Conservation (phyloP, 768 basidiomycete species). For the Ephemerocybe angulata region DNA sequence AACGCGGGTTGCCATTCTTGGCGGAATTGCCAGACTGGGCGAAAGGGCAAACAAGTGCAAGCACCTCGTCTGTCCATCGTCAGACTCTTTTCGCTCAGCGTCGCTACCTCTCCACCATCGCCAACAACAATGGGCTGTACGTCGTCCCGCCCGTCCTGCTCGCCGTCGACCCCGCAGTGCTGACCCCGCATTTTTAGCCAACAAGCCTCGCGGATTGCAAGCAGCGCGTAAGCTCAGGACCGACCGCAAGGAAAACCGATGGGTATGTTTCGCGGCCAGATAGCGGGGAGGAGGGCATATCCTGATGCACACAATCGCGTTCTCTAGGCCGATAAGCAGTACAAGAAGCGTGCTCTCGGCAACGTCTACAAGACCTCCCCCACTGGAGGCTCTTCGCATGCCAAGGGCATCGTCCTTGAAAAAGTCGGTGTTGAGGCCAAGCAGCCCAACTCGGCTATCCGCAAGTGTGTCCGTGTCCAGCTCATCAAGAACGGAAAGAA, state of each 20-base stretch:
- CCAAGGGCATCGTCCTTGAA: constrained; percentile 99
- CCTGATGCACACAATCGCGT: constrained; percentile 8
- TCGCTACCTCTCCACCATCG: constrained; percentile 24
- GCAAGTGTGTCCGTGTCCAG: constrained; percentile 99
- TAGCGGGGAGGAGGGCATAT: constrained; percentile 8
- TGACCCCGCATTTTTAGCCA: constrained; percentile 50
- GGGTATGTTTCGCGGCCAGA: constrained; percentile 55
- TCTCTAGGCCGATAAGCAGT: constrained; percentile 88
- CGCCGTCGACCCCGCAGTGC: constrained; percentile 13
- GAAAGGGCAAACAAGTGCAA: constrained; percentile 7
- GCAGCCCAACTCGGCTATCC: constrained; percentile 99
- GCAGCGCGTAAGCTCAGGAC: constrained; percentile 98
- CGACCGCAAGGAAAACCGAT: constrained; percentile 92
- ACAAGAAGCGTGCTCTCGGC: constrained; percentile 99
- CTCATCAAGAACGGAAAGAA: constrained; percentile 99
- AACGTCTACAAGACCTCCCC: constrained; percentile 99
- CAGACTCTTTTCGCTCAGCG: constrained; percentile 14
- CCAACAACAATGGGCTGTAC: constrained; percentile 75
- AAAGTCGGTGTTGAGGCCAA: constrained; percentile 99
- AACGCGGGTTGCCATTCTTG: background rate
- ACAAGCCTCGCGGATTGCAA: constrained; percentile 99
- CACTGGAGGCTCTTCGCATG: constrained; percentile 98
- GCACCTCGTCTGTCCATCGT: constrained; percentile 21
- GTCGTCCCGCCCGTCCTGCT: constrained; percentile 30
- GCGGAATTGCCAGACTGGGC: background rate